A percentile compares a stretch with the other conserved stretches of the same genome.
Evolutionary conservation across 345 rosid genomes (phyloP).

Genomic region (Adansonia digitata): DNA sequence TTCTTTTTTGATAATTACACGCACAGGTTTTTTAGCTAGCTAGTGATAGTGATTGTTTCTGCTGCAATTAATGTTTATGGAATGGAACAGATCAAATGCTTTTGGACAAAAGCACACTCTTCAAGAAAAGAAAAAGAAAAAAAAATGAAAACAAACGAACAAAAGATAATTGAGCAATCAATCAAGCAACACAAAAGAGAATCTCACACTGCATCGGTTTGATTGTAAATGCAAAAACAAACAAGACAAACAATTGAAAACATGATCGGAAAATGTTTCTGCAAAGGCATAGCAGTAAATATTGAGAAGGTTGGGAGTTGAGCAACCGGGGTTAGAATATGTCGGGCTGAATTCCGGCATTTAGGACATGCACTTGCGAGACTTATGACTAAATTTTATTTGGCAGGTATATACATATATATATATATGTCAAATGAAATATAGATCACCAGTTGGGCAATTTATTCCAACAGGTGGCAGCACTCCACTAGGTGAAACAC

Average conservation of each 20-base stretch:
- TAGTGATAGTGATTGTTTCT: neutral
- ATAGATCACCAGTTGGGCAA: neutral
- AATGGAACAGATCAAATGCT: neutral
- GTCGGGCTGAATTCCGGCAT: neutral
- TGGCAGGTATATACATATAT: neutral
- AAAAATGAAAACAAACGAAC: neutral
- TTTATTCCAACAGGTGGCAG: constrained; percentile 6
- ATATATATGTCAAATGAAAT: neutral
- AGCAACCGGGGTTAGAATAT: neutral
- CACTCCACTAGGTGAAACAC: neutral
- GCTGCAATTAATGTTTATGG: neutral
- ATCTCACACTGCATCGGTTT: neutral
- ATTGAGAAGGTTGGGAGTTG: neutral
- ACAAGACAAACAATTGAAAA: neutral
- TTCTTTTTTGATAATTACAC: too few relatives aligned
- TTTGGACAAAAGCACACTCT: neutral
- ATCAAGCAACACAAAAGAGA: neutral
- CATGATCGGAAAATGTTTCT: neutral
- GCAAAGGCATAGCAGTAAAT: neutral
- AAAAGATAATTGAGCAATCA: neutral
- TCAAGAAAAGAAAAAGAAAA: neutral
- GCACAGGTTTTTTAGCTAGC: too few relatives aligned
- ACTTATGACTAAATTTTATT: neutral
- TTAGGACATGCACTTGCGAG: neutral
- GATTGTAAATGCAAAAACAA: neutral